A percentile compares a stretch with the other conserved stretches of the same genome.
phyloP scores from a whole-genome alignment of 768 basidiomycete species.

The Pisolithus sp. region DNA sequence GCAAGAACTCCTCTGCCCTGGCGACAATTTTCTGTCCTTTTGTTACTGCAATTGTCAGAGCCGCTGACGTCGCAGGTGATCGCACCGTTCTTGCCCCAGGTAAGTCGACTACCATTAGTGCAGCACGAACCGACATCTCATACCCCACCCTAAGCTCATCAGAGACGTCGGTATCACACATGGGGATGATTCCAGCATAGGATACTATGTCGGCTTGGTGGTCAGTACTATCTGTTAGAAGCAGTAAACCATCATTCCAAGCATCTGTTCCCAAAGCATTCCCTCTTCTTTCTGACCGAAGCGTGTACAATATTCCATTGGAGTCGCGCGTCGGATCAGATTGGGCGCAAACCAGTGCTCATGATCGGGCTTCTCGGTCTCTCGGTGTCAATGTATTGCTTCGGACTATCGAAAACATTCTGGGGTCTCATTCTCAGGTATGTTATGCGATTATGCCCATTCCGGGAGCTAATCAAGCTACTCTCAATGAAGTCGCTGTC shows the following conservation, averaged over 20 bases:
- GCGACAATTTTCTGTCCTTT: conserved; percentile 61
- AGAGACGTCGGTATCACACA: conserved; percentile 62
- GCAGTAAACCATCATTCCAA: conserved; percentile 16
- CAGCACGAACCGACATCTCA: not conserved
- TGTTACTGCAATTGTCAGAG: conserved; percentile 72
- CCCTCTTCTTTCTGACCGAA: conserved; percentile 64
- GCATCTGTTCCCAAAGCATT: conserved; percentile 36
- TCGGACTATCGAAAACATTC: conserved; percentile 47
- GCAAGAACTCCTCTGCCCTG: conserved; percentile 55
- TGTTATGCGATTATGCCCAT: not conserved
- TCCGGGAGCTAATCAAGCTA: conserved; percentile 1
- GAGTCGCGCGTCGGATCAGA: conserved; percentile 58
- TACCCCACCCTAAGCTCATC: conserved; percentile 43
- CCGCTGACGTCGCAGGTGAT: conserved; percentile 74
- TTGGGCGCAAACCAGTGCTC: conserved; percentile 46
- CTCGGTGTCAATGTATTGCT: conserved; percentile 1
- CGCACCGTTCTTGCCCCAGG: conserved; percentile 73
- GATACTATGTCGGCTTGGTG: conserved; percentile 72
- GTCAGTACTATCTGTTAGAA: conserved; percentile 25
- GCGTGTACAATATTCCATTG: conserved; percentile 66
- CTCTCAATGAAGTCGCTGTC: conserved; percentile 41
- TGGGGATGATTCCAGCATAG: conserved; percentile 64
- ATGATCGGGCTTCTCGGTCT: conserved; percentile 3
- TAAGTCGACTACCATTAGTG: conserved; percentile 20
- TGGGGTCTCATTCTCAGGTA: conserved; percentile 41